Evolutionary conservation across 2,329 filamentous ascomycete genomes (phyloP), one percentile per base, ranked within the genome.

Genomic region (Hirsutella rhossiliensis): DNA sequence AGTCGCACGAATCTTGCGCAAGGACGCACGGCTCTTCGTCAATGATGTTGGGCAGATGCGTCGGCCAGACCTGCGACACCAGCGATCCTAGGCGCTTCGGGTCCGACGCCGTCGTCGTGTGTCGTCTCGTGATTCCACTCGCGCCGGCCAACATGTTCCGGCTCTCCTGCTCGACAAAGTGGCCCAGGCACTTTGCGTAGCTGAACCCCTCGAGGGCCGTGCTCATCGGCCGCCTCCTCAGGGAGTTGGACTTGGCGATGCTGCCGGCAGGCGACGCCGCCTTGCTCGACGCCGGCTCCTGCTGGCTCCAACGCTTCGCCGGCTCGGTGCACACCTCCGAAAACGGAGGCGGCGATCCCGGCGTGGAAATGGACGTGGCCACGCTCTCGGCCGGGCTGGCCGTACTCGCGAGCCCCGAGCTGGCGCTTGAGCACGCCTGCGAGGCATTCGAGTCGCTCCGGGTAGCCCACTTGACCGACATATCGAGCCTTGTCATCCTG

Each of bases 1-100:
- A 65, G 43, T 66, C 62, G 15, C 57, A 56, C 18, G 58, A 56
- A 17, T 64, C 60, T 5, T 44, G 42, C 3, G 51, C 36, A 23
- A 55, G 37, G 9, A 57, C 48, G 34, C 54, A 55, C 11, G 56
- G 50, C 40, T 62, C 54, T 18, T 56, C 55, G 17, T 54, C 48
- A 18, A 49, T 51, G 30, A 53, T 50, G n/a, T 53, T 48, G 15
- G 47, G 44, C 38, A 48, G 44, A 11, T 45, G 41, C 9, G 43
- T 46, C 28, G 47, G 42, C 40, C 50, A 49, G 41, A 42, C 44
- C 30, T 52, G 46, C 20, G 50, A 44, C 42, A 51, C 23, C 23
- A 27, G 37, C 20, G 46, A 48, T 40, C 31, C 48, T 34, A 49
- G 54, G 13, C 59, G 44, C 6, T 54, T 51, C 15, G 56, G 17